Percentiles rank a stretch among this genome's conserved stretches.
Conservation (phyloP, 441 rosid species). For the Bocquillonia castaneifolia region DNA sequence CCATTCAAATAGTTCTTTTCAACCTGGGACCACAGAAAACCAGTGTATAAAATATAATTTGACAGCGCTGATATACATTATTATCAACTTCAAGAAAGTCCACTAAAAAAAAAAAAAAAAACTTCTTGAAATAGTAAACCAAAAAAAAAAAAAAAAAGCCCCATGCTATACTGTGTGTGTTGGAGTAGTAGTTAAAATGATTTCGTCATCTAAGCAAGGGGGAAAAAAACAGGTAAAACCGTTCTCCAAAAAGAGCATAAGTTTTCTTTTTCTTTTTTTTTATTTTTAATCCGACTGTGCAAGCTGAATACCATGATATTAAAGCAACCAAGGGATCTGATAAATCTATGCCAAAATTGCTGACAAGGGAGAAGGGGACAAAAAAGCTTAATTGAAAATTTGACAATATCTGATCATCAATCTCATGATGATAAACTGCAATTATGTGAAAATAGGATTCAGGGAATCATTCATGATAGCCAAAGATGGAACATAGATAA, state of each 20-base stretch:
- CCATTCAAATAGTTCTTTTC: conserved; percentile 86
- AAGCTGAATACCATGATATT: not conserved
- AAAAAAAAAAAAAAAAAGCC: not conserved
- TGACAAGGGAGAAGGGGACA: not conserved
- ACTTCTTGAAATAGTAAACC: not conserved
- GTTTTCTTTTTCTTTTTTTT: no score
- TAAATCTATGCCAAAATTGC: not conserved
- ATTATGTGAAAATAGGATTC: not conserved
- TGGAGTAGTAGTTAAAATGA: not conserved
- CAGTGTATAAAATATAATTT: not conserved
- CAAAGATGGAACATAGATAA: no score
- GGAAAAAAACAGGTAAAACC: not conserved
- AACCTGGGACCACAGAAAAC: conserved; percentile 39
- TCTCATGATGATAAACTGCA: not conserved
- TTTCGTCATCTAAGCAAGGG: no score
- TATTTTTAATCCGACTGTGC: no score
- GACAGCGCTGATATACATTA: not conserved
- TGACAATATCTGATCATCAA: not conserved
- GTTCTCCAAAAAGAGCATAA: not conserved
- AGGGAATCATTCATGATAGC: no score
- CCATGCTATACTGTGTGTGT: not conserved
- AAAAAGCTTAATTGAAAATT: no score
- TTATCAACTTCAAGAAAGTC: not conserved
- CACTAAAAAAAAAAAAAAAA: not conserved
- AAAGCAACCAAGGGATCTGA: not conserved